Percentiles rank a stretch among this genome's conserved stretches.
Evolutionary conservation across 768 basidiomycete species (phyloP).

Genomic region (Leccinellum rugosiceps): DNA sequence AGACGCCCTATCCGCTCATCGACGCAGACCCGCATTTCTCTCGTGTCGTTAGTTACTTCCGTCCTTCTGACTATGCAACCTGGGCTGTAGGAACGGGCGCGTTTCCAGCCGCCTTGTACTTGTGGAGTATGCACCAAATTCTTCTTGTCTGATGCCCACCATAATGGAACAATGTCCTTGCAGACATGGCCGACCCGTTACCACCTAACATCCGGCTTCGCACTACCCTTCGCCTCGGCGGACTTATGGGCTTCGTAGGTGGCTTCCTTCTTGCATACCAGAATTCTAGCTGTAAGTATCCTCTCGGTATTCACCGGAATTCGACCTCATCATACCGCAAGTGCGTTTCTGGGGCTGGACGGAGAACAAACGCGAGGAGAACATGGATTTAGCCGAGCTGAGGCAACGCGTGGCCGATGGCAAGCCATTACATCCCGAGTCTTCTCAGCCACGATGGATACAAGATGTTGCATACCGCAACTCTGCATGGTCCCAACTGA

Average conservation of each 20-base stretch:
- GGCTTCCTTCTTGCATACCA: slow-evolving; percentile 95
- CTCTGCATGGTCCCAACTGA: slow-evolving; percentile 90
- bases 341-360: slow-evolving; percentile 96
- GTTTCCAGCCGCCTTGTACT: slow-evolving; percentile 76
- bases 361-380: slow-evolving; percentile 82
- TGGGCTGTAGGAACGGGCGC: slow-evolving; percentile 81
- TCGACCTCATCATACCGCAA: slow-evolving; percentile 30
- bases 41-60: slow-evolving; percentile 86
- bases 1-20: slow-evolving; percentile 84
- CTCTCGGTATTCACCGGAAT: slow-evolving; percentile 6
- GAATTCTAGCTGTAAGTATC: slow-evolving; percentile 70
- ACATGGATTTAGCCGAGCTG: slow-evolving; percentile 74
- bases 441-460: slow-evolving; percentile 78
- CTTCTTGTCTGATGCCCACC: not conserved
- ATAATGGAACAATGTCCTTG: slow-evolving; percentile 11
- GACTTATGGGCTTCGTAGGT: slow-evolving; percentile 79
- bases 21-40: slow-evolving; percentile 89
- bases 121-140: slow-evolving; percentile 63
- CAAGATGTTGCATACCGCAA: slow-evolving; percentile 85
- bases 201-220: slow-evolving; percentile 36
- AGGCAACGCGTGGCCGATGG: slow-evolving; percentile 71
- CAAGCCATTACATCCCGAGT: slow-evolving; percentile 83
- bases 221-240: slow-evolving; percentile 51
- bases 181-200: slow-evolving; percentile 47
- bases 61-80: slow-evolving; percentile 80